Conservation (phyloP, 2,329 filamentous ascomycete genomes). For the Phaeosphaeriaceae sp. region DNA sequence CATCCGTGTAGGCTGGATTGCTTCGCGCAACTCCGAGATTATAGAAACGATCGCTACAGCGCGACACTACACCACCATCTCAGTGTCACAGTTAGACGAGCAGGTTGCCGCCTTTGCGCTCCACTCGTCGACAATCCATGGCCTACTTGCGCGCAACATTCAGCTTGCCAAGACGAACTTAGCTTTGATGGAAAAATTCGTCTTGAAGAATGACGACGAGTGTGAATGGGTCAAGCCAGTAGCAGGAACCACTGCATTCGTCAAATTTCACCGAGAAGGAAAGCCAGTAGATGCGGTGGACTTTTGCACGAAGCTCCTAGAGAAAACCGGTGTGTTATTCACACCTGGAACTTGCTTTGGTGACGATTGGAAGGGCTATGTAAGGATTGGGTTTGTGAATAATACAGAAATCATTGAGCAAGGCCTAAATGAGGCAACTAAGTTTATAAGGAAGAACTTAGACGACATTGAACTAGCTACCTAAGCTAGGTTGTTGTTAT, state of each 20-base stretch:
- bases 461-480: constrained; percentile 56
- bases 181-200: constrained; percentile 69
- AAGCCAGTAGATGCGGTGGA: constrained; percentile 72
- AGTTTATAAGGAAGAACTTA: constrained; percentile 63
- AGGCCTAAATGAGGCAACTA: constrained; percentile 63
- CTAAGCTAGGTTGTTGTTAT: constrained; percentile 9
- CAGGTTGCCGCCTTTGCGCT: constrained; percentile 78
- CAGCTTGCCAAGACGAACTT: constrained; percentile 72
- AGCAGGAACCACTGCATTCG: constrained; percentile 80
- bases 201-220: constrained; percentile 67
- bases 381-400: constrained; percentile 78
- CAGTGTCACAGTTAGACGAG: constrained; percentile 83
- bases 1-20: constrained; percentile 83
- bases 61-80: constrained; percentile 85
- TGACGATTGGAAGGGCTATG: constrained; percentile 71
- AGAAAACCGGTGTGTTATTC: constrained; percentile 74
- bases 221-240: constrained; percentile 76
- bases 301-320: constrained; percentile 72
- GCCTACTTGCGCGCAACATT: constrained; percentile 68
- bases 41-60: constrained; percentile 68
- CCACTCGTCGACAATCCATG: constrained; percentile 67
- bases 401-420: constrained; percentile 72
- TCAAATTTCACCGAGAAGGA: constrained; percentile 69
- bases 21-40: constrained; percentile 67
- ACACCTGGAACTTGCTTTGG: constrained; percentile 82